A percentile compares a stretch with the other conserved stretches of the same genome.
Evolutionary conservation across 768 basidiomycete species (phyloP).

Genomic region (Tulasnella sp.): DNA sequence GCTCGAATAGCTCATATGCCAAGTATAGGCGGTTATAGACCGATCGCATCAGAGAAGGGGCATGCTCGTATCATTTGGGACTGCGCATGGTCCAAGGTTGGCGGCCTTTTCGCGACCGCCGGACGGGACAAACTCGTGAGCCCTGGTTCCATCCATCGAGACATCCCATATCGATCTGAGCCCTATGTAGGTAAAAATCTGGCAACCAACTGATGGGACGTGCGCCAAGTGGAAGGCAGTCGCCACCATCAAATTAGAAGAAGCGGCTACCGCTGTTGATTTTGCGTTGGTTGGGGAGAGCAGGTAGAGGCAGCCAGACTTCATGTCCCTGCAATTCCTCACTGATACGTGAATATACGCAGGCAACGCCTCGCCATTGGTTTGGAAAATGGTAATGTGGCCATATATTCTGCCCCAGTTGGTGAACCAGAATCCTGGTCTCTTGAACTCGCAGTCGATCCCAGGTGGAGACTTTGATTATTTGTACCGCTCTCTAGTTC

Average conservation of each 20-base stretch:
- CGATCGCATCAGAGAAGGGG: constrained; percentile 69
- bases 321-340: not conserved
- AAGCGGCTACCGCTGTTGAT: constrained; percentile 81
- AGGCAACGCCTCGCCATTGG: constrained; percentile 73
- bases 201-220: constrained; percentile 48
- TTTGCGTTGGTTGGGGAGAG: constrained; percentile 45
- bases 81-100: constrained; percentile 80
- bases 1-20: not conserved
- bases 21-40: constrained; percentile 49
- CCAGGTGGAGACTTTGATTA: constrained; percentile 46
- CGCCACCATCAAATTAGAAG: constrained; percentile 62
- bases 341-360: not conserved
- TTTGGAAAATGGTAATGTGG: constrained; percentile 73
- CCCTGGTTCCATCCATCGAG: not conserved
- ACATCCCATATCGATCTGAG: constrained; percentile 5
- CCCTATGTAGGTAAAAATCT: constrained; percentile 69
- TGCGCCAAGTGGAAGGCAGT: constrained; percentile 52
- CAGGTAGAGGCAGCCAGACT: constrained; percentile 42
- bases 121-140: constrained; percentile 91
- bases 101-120: constrained; percentile 77
- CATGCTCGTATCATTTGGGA: constrained; percentile 97
- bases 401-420: constrained; percentile 51
- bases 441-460: constrained; percentile 46
- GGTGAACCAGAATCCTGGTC: constrained; percentile 47
- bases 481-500: not conserved